Conservation (phyloP, 805 yeast species). For the Teunomyces pallodes region DNA sequence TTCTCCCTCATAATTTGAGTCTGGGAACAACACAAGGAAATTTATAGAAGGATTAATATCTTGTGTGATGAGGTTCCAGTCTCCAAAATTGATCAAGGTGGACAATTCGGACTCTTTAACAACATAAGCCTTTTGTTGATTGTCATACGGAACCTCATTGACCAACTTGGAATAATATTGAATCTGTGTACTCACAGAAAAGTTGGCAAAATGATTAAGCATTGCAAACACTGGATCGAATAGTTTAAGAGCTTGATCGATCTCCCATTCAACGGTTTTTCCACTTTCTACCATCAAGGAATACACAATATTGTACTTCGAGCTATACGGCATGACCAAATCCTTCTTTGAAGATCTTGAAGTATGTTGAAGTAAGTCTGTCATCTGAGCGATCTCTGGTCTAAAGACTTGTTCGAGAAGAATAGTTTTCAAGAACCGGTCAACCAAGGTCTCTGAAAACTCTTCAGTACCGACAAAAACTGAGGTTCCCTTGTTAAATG, state of each 20-base stretch:
- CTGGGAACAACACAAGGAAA: conserved; percentile 67
- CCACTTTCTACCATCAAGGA: conserved; percentile 73
- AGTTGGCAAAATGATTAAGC: conserved; percentile 58
- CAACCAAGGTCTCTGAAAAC: conserved; percentile 24
- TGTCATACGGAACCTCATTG: conserved; percentile 20
- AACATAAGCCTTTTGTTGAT: conserved; percentile 23
- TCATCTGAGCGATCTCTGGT: conserved; percentile 34
- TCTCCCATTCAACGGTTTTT: conserved; percentile 69
- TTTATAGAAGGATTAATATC: conserved; percentile 67
- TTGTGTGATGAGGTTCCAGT: conserved; percentile 67
- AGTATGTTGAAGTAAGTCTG: conserved; percentile 12
- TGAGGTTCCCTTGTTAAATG: conserved; percentile 31
- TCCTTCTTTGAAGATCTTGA: conserved; percentile 20
- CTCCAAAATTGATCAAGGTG: conserved; percentile 79
- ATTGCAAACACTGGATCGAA: conserved; percentile 56
- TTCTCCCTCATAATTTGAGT: conserved; percentile 34
- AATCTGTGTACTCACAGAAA: conserved; percentile 76
- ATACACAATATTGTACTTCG: conserved; percentile 72
- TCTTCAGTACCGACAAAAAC: conserved; percentile 26
- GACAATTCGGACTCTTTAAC: conserved; percentile 50
- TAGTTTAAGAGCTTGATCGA: conserved; percentile 49
- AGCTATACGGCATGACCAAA: conserved; percentile 54
- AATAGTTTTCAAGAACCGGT: conserved; percentile 34
- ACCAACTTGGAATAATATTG: conserved; percentile 59
- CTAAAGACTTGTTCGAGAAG: conserved; percentile 40